phyloP scores from a whole-genome alignment of 2,329 filamentous ascomycete species.

The Boeremia lycopersici region DNA sequence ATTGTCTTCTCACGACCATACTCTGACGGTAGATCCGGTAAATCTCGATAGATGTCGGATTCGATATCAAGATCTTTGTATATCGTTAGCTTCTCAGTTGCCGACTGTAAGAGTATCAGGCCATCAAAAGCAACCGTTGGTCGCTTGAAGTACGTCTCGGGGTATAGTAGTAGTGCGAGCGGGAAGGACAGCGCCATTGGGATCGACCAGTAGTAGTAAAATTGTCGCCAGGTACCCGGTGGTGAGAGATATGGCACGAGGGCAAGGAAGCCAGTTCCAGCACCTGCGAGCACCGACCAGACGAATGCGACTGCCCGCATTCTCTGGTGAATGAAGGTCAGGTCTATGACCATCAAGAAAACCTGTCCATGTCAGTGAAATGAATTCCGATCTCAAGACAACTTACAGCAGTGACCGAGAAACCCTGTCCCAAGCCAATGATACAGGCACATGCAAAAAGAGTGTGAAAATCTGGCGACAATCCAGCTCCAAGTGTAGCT shows the following conservation, averaged over 20 bases:
- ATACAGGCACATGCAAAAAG: constrained; percentile 39
- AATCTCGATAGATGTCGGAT: constrained; percentile 25
- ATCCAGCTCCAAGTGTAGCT: constrained; percentile 34
- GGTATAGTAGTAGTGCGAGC: constrained; percentile 39
- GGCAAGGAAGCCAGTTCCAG: constrained; percentile 31
- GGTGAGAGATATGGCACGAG: constrained; percentile 35
- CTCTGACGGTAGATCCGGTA: neutral
- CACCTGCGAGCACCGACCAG: constrained; percentile 37
- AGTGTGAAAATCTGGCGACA: constrained; percentile 32
- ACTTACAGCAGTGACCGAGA: constrained; percentile 38
- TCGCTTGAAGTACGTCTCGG: constrained; percentile 51
- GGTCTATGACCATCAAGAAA: constrained; percentile 46
- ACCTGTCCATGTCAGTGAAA: constrained; percentile 24
- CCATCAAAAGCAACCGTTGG: constrained; percentile 51
- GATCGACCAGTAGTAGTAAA: constrained; percentile 32
- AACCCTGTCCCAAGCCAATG: constrained; percentile 40
- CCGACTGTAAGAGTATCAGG: constrained; percentile 46
- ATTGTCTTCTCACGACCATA: neutral
- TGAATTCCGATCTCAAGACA: neutral
- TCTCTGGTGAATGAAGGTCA: constrained; percentile 49
- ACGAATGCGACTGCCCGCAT: constrained; percentile 42
- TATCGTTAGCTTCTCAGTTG: constrained; percentile 47
- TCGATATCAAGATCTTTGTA: constrained; percentile 40
- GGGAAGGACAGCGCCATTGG: constrained; percentile 20
- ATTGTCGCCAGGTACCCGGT: constrained; percentile 36